Base-by-base conservation (phyloP, 2,329 filamentous ascomycete genomes). In the Ophiostoma sp. region DNA sequence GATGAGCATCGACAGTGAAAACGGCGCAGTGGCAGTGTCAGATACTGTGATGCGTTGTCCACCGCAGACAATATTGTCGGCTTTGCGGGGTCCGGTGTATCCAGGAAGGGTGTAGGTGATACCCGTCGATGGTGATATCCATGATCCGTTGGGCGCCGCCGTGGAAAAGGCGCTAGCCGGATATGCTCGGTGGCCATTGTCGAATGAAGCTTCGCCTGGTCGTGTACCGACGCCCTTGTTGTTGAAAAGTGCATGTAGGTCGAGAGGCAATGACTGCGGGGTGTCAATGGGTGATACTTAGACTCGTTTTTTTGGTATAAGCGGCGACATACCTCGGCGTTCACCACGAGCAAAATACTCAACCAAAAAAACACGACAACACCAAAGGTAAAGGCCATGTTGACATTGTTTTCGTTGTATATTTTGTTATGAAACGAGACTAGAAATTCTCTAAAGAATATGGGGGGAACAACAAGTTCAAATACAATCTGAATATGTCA, bases 201-300 rank as follows among this genome's bases (percentile, higher is more conserved):
- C 83, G 73, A 86, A 85, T n/a, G 82, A 79, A 0, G 85, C 82
- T 75, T 86, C 83, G 1, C 84, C 84, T 0, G 85, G 82, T 15
- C 79, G 79, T 0, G 80, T 80, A 2, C 84, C 84, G 73, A 87
- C 86, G 1, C 79, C 85, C 72, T 84, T 85, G 76, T 86, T 86
- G 78, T 87, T 85, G 78, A 83, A 84, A 57, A 81, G 80, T 0
- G 78, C 22, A 0, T 78, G 77, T 28, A 86, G 76, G 15, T 82
- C 78, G 2, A 83, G 61, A 0, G 77, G 78, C 8, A 79, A 75
- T 17, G 80, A 81, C 28, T 50, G 31, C 45, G 3, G 45, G n/a
- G n/a, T n/a, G n/a, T n/a, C n/a, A n/a, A n/a, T n/a, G n/a, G n/a
- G n/a, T n/a, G n/a, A n/a, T n/a, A n/a, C n/a, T n/a, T n/a, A n/a